Evolutionary conservation across 2,329 filamentous ascomycete species (phyloP), one percentile per base, ranked within the genome.

Genomic region (Colletotrichum musae): DNA sequence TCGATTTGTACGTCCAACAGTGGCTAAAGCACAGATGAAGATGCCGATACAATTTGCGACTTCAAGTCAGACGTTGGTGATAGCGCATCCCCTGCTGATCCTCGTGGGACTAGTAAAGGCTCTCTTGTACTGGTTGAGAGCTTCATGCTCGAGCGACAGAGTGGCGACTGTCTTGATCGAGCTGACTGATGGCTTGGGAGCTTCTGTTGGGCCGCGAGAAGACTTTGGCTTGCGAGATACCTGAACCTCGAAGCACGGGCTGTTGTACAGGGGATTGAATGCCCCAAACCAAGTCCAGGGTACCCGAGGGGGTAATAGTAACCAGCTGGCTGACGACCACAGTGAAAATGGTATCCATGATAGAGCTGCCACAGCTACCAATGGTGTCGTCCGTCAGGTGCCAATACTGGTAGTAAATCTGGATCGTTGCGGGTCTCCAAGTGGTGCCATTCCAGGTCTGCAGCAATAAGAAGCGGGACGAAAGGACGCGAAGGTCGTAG

Each of bases 1-100:
- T 93, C 71, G 90, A 88, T 73, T 88, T 91, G 0, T 92, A 87
- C 4, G 92, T 92, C 92, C 92, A 95, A 91, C 92, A 95, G 79
- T 94, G 94, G 92, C 91, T 62, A 95, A 87, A 0, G 92, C 91
- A 74, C 94, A 93, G 28, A 94, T 88, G 58, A 93, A 84, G 74
- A 91, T 92, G 21, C 89, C 87, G 10, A 87, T 82, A 71, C 85
- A 87, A 75, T 89, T 88, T 16, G 89, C 85, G 43, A 91, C 81
- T 2, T 90, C 88, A 7, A 91, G 84, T 83, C 87, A 90, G 15
- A 90, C 76, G 75, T 89, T 91, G 47, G 86, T 85, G 71, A 83
- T 82, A 74, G 83, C 77, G 18, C 82, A 86, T 26, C 82, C 82
- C n/a, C 80, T 76, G 1, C 83, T 80, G 80, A 18, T 18, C 18